Percentiles rank a stretch among this genome's conserved stretches.
phyloP scores from a whole-genome alignment of 805 yeast species.

The Spencermartinsiella europaea region DNA sequence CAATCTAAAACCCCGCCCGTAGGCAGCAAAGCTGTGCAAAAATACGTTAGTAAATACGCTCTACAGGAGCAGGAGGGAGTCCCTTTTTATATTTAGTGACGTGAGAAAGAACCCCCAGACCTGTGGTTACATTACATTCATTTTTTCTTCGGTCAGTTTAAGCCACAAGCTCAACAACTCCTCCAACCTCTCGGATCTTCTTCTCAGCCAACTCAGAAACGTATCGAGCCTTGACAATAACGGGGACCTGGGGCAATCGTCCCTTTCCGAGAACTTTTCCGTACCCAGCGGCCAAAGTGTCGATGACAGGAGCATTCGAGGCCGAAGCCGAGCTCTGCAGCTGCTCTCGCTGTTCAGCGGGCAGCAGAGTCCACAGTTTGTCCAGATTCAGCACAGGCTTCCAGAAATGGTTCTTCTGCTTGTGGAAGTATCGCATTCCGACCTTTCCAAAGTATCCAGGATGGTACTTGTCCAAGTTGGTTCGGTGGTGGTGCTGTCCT shows the following conservation, averaged over 20 bases:
- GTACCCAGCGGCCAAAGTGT: constrained; percentile 99
- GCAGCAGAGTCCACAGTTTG: constrained; percentile 96
- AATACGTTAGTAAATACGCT: too few relatives aligned
- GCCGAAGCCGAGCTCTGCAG: constrained; percentile 78
- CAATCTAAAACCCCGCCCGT: too few relatives aligned
- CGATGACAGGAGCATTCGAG: constrained; percentile 97
- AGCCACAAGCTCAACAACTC: constrained; percentile 99
- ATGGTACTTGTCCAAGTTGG: constrained; percentile 99
- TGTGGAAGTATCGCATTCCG: constrained; percentile 99
- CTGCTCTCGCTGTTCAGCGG: constrained; percentile 89
- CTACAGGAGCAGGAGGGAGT: too few relatives aligned
- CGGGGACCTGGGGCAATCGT: constrained; percentile 95
- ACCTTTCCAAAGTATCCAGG: constrained; percentile 99
- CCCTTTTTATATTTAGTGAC: too few relatives aligned
- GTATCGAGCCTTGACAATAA: constrained; percentile 98
- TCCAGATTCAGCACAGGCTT: constrained; percentile 96
- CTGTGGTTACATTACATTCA: constrained; percentile 1
- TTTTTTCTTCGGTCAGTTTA: constrained; percentile 38
- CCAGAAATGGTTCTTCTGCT: constrained; percentile 93
- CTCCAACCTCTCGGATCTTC: constrained; percentile 99
- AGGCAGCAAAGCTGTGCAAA: too few relatives aligned
- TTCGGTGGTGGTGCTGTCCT: constrained; percentile 99
- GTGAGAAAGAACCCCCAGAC: too few relatives aligned
- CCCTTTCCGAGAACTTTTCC: constrained; percentile 99
- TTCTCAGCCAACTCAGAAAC: constrained; percentile 99